Base-by-base conservation (phyloP, 1,284 basidiomycete genomes). In the Neolentinus lepideus region DNA sequence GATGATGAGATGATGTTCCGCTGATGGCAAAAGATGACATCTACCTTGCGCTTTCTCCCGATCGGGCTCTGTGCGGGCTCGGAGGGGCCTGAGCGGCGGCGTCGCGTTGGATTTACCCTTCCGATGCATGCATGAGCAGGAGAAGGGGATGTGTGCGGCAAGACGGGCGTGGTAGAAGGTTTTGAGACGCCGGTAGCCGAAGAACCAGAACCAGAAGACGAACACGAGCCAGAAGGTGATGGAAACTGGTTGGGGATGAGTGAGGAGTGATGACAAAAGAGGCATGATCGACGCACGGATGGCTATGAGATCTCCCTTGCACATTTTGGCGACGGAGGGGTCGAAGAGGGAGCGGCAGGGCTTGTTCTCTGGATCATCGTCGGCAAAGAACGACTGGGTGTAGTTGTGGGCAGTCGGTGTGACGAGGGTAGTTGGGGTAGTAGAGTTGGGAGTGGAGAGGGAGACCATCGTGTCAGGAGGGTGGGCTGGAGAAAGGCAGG, bases 281-380 rank as follows among this genome's bases (percentile, higher is more conserved):
- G 47, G 6, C 8, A 26, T 6, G 47, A 50, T 50, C 14, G 16
- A 50, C 47, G 4, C 14, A 50, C 47, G 8, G 6, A 50, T 25
- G 27, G 47, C 24, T 12, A 50, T 50, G 27, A 50, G 47, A 26
- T 50, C 47, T 21, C 47, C 47, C 24, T 26, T 29, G 27, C 47
- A 50, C 47, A 50, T 50, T n/a, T 50, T 25, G 47, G 25, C 24
- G 47, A 50, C 47, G 47, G 24, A 26, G 22, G 47, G 47, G 22
- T 50, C 47, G 22, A 50, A 25, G n/a, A 50, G 47, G 21, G 47
- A 50, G 11, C 27, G 22, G 22, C 47, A 50, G 11, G 9, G 4
- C 8, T 50, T 8, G 27, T 50, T 50, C 11, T 50, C 47, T 12
- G 47, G 22, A 22, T 50, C 22, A 16, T 50, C 47, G 24, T 50